Evolutionary conservation across 2,329 filamentous ascomycete genomes (phyloP).

Genomic region (Plectosphaerella plurivora): DNA sequence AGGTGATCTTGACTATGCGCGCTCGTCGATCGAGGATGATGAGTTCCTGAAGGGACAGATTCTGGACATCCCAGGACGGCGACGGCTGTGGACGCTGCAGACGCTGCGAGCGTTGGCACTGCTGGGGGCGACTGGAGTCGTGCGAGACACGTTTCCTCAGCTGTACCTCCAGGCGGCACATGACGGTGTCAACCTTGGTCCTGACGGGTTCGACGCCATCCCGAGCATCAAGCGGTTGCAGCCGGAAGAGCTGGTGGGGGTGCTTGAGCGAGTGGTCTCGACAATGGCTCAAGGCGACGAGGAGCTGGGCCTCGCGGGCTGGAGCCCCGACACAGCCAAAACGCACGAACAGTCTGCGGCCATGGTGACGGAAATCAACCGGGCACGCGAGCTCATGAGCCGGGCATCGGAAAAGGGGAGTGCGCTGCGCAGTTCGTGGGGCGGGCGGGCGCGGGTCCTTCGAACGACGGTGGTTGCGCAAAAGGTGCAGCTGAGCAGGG

Average conservation of each 20-base stretch:
- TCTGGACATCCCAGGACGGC: slow-evolving; percentile 19
- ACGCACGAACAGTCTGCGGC: slow-evolving; percentile 22
- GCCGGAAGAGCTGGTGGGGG: slow-evolving; percentile 40
- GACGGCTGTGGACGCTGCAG: slow-evolving; percentile 31
- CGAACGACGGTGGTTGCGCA: slow-evolving; percentile 77
- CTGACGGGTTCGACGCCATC: slow-evolving; percentile 50
- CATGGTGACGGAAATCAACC: slow-evolving; percentile 36
- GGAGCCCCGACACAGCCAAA: slow-evolving; percentile 19
- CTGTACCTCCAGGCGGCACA: slow-evolving; percentile 60
- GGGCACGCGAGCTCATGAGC: slow-evolving; percentile 41
- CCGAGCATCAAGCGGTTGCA: slow-evolving; percentile 56
- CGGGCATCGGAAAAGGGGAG: slow-evolving; percentile 39
- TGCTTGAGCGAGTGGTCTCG: slow-evolving; percentile 37
- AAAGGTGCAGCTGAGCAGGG: slow-evolving; percentile 73
- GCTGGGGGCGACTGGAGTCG: slow-evolving; percentile 30
- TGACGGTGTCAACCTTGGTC: slow-evolving; percentile 44
- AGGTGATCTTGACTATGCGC: slow-evolving; percentile 36
- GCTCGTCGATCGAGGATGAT: slow-evolving; percentile 57
- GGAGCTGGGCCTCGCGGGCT: slow-evolving; percentile 30
- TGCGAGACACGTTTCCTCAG: slow-evolving; percentile 38
- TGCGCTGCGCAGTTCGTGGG: slow-evolving; percentile 69
- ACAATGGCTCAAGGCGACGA: slow-evolving; percentile 28
- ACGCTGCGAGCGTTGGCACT: slow-evolving; percentile 47
- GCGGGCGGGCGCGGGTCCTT: slow-evolving; percentile 63
- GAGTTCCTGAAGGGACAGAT: slow-evolving; percentile 44